A percentile compares a stretch with the other conserved stretches of the same genome.
Evolutionary conservation across 1,284 basidiomycete genomes (phyloP).

Genomic region (Boletellus deceptivus): DNA sequence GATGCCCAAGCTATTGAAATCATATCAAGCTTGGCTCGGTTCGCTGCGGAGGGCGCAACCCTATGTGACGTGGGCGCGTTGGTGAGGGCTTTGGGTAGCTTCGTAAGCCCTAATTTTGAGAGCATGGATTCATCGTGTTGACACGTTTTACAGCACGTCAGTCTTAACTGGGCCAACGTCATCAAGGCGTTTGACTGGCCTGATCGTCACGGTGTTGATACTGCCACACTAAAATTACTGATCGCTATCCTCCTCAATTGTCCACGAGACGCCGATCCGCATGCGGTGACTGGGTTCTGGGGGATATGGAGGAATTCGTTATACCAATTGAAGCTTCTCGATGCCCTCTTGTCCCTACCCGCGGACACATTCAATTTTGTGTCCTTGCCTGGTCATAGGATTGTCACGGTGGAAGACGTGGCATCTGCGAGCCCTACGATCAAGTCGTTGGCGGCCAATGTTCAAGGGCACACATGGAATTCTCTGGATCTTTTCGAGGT

Average conservation of each 20-base stretch:
- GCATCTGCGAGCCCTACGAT: conserved; percentile 82
- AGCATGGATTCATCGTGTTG: conserved; percentile 11
- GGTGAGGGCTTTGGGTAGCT: conserved; percentile 64
- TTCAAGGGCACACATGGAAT: conserved; percentile 93
- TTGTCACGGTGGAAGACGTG: conserved; percentile 86
- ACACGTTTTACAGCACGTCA: conserved; percentile 46
- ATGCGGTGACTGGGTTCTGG: conserved; percentile 81
- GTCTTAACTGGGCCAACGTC: conserved; percentile 76
- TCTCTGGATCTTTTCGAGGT: conserved; percentile 90
- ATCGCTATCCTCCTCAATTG: conserved; percentile 77
- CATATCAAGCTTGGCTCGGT: conserved; percentile 59
- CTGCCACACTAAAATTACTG: conserved; percentile 76
- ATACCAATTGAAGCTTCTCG: conserved; percentile 85
- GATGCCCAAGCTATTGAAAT: conserved; percentile 70
- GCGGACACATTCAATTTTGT: conserved; percentile 92
- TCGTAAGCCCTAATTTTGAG: conserved; percentile 48
- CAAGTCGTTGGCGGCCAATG: conserved; percentile 79
- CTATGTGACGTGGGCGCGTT: conserved; percentile 78
- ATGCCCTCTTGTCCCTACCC: conserved; percentile 84
- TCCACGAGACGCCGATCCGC: conserved; percentile 66
- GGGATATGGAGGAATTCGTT: conserved; percentile 81
- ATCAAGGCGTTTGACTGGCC: conserved; percentile 77
- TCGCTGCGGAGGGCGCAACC: conserved; percentile 66
- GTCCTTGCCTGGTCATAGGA: conserved; percentile 73
- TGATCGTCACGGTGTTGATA: conserved; percentile 78